phyloP scores from a whole-genome alignment of 768 basidiomycete species.

The Russula ochroleuca region DNA sequence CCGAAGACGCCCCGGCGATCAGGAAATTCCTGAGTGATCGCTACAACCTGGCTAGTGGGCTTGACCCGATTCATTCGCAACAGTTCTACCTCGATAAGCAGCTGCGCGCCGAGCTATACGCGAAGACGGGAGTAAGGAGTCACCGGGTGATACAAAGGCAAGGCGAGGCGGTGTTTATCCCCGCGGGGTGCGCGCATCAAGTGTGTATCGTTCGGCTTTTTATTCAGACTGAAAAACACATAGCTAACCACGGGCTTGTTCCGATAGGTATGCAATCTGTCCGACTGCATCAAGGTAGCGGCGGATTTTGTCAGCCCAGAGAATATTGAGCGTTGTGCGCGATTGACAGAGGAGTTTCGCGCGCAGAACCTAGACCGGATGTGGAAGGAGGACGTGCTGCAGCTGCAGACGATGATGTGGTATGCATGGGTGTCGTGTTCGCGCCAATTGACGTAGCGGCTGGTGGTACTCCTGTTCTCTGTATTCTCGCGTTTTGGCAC shows the following conservation, averaged over 20 bases:
- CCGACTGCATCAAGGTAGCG: slow-evolving; percentile 94
- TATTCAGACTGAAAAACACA: background rate
- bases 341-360: slow-evolving; percentile 82
- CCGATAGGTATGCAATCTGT: slow-evolving; percentile 76
- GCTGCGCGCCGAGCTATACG: slow-evolving; percentile 61
- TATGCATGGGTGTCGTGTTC: slow-evolving; percentile 79
- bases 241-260: background rate
- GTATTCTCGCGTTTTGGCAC: slow-evolving; percentile 14
- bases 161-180: slow-evolving; percentile 93
- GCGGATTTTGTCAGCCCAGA: slow-evolving; percentile 93
- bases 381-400: slow-evolving; percentile 93
- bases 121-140: slow-evolving; percentile 64
- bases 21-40: slow-evolving; percentile 66
- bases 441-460: slow-evolving; percentile 27
- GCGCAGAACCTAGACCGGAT: slow-evolving; percentile 79
- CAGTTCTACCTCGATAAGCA: slow-evolving; percentile 74
- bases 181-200: slow-evolving; percentile 90
- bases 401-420: slow-evolving; percentile 89
- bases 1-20: slow-evolving; percentile 72
- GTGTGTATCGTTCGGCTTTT: slow-evolving; percentile 38
- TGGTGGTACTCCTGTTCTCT: background rate
- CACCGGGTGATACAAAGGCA: slow-evolving; percentile 86
- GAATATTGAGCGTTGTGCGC: slow-evolving; percentile 81
- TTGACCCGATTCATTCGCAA: slow-evolving; percentile 91
- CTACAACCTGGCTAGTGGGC: slow-evolving; percentile 58